These are phyloP conservation scores for Sisymbrium irio DNA, from an alignment of 345 rosid genomes.

Conservation along the genomic window DNA sequence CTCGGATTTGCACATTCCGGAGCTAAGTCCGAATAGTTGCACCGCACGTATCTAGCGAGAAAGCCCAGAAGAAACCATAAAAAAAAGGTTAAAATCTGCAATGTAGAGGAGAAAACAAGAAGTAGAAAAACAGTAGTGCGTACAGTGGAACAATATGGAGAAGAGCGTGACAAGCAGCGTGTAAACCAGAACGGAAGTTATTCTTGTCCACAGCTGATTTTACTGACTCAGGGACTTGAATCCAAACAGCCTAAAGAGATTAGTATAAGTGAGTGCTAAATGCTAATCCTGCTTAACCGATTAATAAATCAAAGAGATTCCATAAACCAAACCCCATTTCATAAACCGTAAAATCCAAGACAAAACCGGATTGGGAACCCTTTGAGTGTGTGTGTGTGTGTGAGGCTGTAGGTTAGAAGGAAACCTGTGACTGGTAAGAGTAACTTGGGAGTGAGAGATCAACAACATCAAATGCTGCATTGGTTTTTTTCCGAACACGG, in stretches of 20 bases:
- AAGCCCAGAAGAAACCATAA: neutral
- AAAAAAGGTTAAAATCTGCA: neutral
- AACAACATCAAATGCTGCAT: conserved; percentile 46
- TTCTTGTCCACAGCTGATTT: conserved; percentile 45
- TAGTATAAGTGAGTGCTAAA: neutral
- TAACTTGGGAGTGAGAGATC: conserved; percentile 75
- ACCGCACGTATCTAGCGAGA: conserved; percentile 52
- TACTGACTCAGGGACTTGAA: conserved; percentile 62
- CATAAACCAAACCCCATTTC: neutral
- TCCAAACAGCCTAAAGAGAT: conserved; percentile 78
- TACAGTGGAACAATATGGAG: conserved; percentile 77
- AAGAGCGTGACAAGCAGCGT: conserved; percentile 93
- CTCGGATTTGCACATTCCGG: conserved; percentile 81
- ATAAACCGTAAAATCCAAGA: neutral
- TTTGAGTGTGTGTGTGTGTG: neutral
- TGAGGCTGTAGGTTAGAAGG: conserved; percentile 3
- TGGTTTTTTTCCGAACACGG: conserved; percentile 51
- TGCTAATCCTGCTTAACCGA: neutral
- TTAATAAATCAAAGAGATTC: neutral
- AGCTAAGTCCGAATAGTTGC: conserved; percentile 87
- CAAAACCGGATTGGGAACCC: neutral
- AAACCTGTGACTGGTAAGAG: conserved; percentile 81
- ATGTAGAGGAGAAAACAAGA: neutral
- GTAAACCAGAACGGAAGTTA: conserved; percentile 65
- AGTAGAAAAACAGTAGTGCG: conserved; percentile 18